Base-by-base conservation (phyloP, 768 basidiomycete genomes). In the Phylloporus arenicola region DNA sequence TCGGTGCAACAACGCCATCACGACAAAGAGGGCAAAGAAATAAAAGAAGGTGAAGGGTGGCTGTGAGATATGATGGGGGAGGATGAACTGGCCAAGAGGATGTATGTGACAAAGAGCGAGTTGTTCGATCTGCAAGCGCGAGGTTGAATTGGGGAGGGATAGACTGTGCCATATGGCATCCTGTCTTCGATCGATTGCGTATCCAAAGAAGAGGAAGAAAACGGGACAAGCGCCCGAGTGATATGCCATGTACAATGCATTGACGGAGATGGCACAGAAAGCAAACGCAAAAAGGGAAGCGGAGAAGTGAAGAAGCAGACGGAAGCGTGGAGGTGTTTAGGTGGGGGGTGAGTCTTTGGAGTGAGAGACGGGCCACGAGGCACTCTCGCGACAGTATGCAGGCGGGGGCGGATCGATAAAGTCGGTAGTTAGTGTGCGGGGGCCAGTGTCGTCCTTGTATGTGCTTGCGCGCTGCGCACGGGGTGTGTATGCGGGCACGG, bases 381-480 rank as follows among this genome's bases (percentile, higher is more conserved):
- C 3, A n/a, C 44, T 38, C 6, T 67, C 57, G 19, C 46, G 53
- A 30, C 51, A 51, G 35, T 66, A 68, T 2, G 53, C 66, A 0
- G 65, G 66, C 9, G 65, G 66, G 20, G 64, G 64, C 9, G 52
- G 53, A 12, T 65, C 66, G 30, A 68, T 42, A 12, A 51, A 35
- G 19, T 60, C 46, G 1, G 60, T 52, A 11, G 54, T 43, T n/a
- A 60, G 57, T 2, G 63, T 64, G 16, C 43, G 43, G 0, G 57
- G 53, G 20, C 45, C 13, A 3, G 24, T 6, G 4, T 68, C 61
- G 31, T 61, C 65, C 52, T 63, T 68, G 12, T 45, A 45, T 6
- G 16, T 34, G 43, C 43, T 45, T 17, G 58, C 47, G 12, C 55
- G 48, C 11, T 47, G 50, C 14, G 52, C 49, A 25, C 37, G 56